Evolutionary conservation across 768 basidiomycete species (phyloP), one percentile per base, ranked within the genome.

Genomic region (Tricholoma sp.): DNA sequence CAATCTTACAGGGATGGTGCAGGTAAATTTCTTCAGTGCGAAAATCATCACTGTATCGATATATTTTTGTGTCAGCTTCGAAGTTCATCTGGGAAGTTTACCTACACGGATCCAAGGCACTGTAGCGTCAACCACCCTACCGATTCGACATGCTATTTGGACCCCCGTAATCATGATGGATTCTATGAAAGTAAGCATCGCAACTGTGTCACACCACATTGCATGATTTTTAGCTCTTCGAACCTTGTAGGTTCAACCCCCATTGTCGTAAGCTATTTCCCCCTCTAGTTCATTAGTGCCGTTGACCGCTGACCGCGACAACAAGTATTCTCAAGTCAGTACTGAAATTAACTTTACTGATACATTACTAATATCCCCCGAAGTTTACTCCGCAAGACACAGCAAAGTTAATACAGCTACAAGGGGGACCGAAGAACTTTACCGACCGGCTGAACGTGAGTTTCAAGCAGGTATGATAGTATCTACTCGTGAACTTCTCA

Each of bases 351-450:
- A 10, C 12, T 6, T 51, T 37, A 34, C 17, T 9, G 4, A 32
- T 33, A 24, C 7, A 37, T 28, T 13, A 15, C 55, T 56, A 31
- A 10, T 18, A n/a, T 29, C 20, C 9, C 0, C n/a, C 28, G 32
- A 66, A 86, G 80, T 86, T 80, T 58, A 82, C 79, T 2, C 85
- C 84, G 0, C 85, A 87, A 60, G 85, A 87, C 64, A 85, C 76
- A 3, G 84, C 84, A 6, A 77, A 76, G 63, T 70, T 87, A 36
- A 80, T 87, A 39, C 66, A 79, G 42, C 74, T 87, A 17, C 84
- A 86, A 70, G 85, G 84, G 9, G 85, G 85, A 1, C 61, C 66
- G 10, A 68, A 78, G 17, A 75, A 74, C 41, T 87, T 87, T 65
- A 72, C 84, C 47, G 67, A 74, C 1, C 70, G 85, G 36, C 68